Evolutionary conservation across 192 early-diverging fungal genomes (phyloP).

Genomic region (Phlyctochytrium bullatum): DNA sequence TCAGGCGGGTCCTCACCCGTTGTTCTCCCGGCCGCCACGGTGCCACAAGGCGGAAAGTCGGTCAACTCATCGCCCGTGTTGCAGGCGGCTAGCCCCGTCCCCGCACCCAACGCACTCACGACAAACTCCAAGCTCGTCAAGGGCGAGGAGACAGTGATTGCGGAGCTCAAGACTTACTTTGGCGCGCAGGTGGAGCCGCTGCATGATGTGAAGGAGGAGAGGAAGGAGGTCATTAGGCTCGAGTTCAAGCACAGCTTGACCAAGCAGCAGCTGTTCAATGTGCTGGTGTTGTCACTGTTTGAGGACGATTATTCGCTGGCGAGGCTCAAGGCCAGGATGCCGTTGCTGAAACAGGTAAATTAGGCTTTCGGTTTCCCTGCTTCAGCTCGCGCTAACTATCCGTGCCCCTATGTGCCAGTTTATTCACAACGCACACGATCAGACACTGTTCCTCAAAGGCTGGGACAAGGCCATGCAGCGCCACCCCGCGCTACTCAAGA

Average conservation of each 20-base stretch:
- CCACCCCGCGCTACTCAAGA: conserved; percentile 44
- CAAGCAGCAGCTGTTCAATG: conserved; percentile 73
- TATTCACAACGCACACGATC: conserved; percentile 57
- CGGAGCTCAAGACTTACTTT: conserved; percentile 57
- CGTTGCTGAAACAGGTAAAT: conserved; percentile 28
- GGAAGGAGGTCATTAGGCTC: conserved; percentile 78
- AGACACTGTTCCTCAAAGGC: conserved; percentile 51
- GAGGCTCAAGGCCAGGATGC: conserved; percentile 20
- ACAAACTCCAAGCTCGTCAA: conserved; percentile 14
- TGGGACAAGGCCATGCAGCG: conserved; percentile 59
- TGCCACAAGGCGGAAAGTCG: too few species aligned
- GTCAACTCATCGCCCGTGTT: too few species aligned
- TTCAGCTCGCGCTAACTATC: not conserved
- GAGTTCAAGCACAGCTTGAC: conserved; percentile 81
- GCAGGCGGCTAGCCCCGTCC: not conserved
- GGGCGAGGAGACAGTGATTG: conserved; percentile 48
- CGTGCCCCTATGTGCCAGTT: conserved; percentile 38
- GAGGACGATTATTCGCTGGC: conserved; percentile 43
- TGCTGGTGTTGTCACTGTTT: conserved; percentile 62
- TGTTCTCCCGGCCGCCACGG: not conserved
- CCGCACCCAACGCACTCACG: conserved; percentile 3
- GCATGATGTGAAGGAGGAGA: conserved; percentile 50
- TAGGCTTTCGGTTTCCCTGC: too few species aligned
- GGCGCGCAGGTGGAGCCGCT: conserved; percentile 12
- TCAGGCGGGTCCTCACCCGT: not conserved